A percentile compares a stretch with the other conserved stretches of the same genome.
Evolutionary conservation across 2,329 filamentous ascomycete species (phyloP).

Genomic region (Moelleriella libera): DNA sequence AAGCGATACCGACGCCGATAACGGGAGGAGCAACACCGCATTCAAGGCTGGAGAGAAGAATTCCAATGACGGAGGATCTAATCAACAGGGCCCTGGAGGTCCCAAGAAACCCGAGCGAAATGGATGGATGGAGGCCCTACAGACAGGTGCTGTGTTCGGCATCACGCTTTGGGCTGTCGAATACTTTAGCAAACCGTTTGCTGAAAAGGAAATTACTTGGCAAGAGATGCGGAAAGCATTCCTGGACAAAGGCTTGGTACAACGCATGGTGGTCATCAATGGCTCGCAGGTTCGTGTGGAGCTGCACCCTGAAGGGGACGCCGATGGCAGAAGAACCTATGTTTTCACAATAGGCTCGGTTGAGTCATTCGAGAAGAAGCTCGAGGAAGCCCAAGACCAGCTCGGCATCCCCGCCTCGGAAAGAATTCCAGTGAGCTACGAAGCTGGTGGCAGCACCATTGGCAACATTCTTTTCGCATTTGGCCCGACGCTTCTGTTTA

Average conservation of each 20-base stretch:
- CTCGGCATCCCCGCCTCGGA: conserved; percentile 76
- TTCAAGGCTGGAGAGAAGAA: conserved; percentile 7
- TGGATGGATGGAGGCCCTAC: conserved; percentile 19
- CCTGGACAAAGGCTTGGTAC: conserved; percentile 88
- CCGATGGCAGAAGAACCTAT: conserved; percentile 36
- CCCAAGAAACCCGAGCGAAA: conserved; percentile 20
- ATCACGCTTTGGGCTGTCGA: conserved; percentile 40
- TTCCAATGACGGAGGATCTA: conserved; percentile 9
- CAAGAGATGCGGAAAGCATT: conserved; percentile 91
- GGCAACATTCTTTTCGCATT: conserved; percentile 64
- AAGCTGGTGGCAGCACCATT: conserved; percentile 59
- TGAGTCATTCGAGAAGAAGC: conserved; percentile 77
- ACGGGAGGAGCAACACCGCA: conserved; percentile 7
- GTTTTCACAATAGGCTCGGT: conserved; percentile 93
- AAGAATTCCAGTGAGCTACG: conserved; percentile 84
- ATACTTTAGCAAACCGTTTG: conserved; percentile 24
- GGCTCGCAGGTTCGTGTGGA: conserved; percentile 63
- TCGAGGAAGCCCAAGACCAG: conserved; percentile 80
- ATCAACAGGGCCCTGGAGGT: conserved; percentile 16
- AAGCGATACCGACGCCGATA: conserved; percentile 8
- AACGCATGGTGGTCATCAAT: conserved; percentile 75
- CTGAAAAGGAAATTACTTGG: conserved; percentile 75
- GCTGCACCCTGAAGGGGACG: conserved; percentile 53
- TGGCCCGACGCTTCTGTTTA: conserved; percentile 73
- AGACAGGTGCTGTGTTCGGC: conserved; percentile 24